Base-by-base conservation (phyloP, 2,329 filamentous ascomycete genomes). In the Pseudocercospora pini-densiflorae region DNA sequence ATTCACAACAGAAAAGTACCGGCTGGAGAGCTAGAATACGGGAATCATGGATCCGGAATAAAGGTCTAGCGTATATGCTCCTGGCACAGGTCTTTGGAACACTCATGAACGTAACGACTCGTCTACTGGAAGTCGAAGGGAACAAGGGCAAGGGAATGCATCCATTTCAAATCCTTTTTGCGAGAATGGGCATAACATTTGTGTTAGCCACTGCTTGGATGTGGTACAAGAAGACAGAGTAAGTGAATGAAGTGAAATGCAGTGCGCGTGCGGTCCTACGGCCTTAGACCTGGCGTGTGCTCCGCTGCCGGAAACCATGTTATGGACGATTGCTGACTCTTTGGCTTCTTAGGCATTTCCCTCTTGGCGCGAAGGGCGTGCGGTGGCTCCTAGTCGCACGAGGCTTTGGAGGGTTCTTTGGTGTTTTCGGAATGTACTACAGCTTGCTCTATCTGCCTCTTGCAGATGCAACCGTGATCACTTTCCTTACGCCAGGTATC, bases 381-480 rank as follows among this genome's bases (percentile, higher is more conserved):
- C 84, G 92, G 43, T 83, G 83, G 74, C 81, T 97, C 5, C 82
- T 97, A 3, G 77, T 92, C 1, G 78, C 87, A 9, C 84, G 93
- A 73, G 92, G 92, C 0, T 77, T 91, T 1, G 85, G 85, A 31
- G 93, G 93, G 9, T 90, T 90, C 78, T 91, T 92, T 76, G 92
- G 92, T 10, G 81, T 96, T 3, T 94, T 90, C 76, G 91, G 91
- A 40, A 87, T 95, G 80, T 96, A 89, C 72, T 89, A 89, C 73
- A 90, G 88, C 7, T 80, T 92, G 64, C 86, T 92, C 75, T 96
- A 96, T 73, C 86, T 97, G 2, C 92, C 92, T 0, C 85, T 97
- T 1, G 91, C 92, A 16, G 93, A 97, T 77, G 93, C 93, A 1
- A 95, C 92, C 0, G 93, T 97, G 36, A 90, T 97, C 61, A 95